Percentiles rank a stretch among this genome's conserved stretches.
Conservation (phyloP, 176 grass and related monocot genomes). For the Paspalum vaginatum region DNA sequence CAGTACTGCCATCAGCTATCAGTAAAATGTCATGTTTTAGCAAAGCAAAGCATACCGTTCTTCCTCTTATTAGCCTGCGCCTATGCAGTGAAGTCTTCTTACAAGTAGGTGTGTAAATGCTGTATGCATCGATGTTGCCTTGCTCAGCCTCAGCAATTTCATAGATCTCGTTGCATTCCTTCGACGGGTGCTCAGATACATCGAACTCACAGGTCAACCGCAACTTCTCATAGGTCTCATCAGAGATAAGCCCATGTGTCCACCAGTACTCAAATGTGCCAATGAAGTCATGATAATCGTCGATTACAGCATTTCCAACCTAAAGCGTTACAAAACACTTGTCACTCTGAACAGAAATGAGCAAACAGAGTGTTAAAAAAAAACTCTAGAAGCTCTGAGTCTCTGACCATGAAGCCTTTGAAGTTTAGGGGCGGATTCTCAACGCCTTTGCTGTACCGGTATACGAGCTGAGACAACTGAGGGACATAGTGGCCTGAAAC, state of each 20-base stretch:
- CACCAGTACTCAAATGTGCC: slow-evolving; percentile 95
- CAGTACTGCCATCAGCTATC: not conserved
- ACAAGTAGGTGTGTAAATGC: slow-evolving; percentile 78
- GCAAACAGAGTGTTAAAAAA: not conserved
- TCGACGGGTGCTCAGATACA: slow-evolving; percentile 53
- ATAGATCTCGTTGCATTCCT: slow-evolving; percentile 45
- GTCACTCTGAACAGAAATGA: slow-evolving; percentile 5
- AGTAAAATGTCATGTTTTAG: not conserved
- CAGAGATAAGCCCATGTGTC: slow-evolving; percentile 92
- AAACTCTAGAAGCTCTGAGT: slow-evolving; percentile 37
- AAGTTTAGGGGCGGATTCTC: slow-evolving; percentile 71
- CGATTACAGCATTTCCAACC: slow-evolving; percentile 84
- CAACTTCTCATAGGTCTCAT: slow-evolving; percentile 73
- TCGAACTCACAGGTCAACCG: slow-evolving; percentile 56
- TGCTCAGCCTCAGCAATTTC: slow-evolving; percentile 51
- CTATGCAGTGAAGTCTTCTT: slow-evolving; percentile 48
- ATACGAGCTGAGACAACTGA: slow-evolving; percentile 72
- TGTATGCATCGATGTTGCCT: slow-evolving; percentile 84
- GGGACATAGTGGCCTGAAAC: slow-evolving; percentile 91
- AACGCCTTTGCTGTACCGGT: slow-evolving; percentile 63
- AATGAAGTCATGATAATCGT: slow-evolving; percentile 83
- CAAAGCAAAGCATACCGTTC: slow-evolving; percentile 33
- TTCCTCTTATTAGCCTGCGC: slow-evolving; percentile 43
- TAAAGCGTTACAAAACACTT: slow-evolving; percentile 23
- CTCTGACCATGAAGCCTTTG: slow-evolving; percentile 88